Evolutionary conservation across 306 rosid genomes (phyloP).

Genomic region (Begonia masoniana): DNA sequence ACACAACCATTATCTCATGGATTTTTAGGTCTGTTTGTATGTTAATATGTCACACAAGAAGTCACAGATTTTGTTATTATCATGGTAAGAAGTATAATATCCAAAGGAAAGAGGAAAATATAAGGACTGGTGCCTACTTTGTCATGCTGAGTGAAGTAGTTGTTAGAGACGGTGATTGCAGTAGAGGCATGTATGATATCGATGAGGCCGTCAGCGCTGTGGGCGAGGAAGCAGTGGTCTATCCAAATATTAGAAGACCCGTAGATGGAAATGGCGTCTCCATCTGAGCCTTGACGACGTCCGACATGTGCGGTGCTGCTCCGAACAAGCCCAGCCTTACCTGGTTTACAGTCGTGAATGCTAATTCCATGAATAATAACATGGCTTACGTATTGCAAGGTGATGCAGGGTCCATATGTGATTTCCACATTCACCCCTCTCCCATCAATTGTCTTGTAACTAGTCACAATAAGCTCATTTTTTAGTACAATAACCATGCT

Average conservation of each 20-base stretch:
- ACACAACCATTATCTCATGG: too few relatives aligned
- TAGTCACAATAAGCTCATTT: slow-evolving; percentile 67
- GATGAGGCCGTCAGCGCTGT: slow-evolving; percentile 51
- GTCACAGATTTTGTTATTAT: too few relatives aligned
- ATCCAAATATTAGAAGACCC: slow-evolving; percentile 65
- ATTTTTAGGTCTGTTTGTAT: too few relatives aligned
- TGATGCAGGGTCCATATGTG: slow-evolving; percentile 71
- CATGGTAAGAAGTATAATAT: too few relatives aligned
- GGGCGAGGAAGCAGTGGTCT: slow-evolving; percentile 65
- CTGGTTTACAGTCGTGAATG: slow-evolving; percentile 65
- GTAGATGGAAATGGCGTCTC: slow-evolving; percentile 49
- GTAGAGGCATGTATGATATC: slow-evolving; percentile 70
- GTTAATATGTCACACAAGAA: not conserved
- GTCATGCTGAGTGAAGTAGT: slow-evolving; percentile 70
- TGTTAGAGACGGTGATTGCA: slow-evolving; percentile 59
- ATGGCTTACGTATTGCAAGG: slow-evolving; percentile 57
- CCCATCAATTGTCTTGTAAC: slow-evolving; percentile 78
- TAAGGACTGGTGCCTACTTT: slow-evolving; percentile 22
- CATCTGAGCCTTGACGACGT: slow-evolving; percentile 48
- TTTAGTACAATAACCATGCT: slow-evolving; percentile 51
- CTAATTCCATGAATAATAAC: slow-evolving; percentile 79
- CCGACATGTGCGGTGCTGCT: slow-evolving; percentile 46
- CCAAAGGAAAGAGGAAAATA: too few relatives aligned
- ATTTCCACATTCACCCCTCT: slow-evolving; percentile 74
- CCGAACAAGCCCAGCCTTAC: slow-evolving; percentile 38